Evolutionary conservation across 169 alveolate genomes (phyloP).

Genomic region (Cryptosporidium meleagridis): DNA sequence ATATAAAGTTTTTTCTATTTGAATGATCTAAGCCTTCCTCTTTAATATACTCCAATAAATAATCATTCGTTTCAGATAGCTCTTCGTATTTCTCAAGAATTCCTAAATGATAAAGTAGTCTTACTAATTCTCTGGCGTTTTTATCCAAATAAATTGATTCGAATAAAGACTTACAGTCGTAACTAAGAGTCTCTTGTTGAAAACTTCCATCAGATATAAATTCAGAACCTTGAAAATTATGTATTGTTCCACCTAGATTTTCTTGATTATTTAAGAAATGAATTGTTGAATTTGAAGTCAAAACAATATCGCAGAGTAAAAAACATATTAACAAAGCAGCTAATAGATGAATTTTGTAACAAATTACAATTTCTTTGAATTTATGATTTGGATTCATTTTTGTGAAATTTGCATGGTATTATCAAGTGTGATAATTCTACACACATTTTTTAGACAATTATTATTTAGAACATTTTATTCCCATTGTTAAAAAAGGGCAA

Average conservation of each 20-base stretch:
- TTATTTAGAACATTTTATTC: no score
- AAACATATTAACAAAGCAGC: background rate
- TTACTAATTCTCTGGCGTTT: constrained; percentile 6
- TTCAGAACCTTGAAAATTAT: background rate
- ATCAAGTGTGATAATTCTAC: background rate
- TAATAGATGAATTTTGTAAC: background rate
- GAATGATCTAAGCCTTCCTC: background rate
- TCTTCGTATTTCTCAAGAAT: constrained; percentile 15
- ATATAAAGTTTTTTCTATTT: background rate
- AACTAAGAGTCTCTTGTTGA: background rate
- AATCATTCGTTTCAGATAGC: constrained; percentile 1
- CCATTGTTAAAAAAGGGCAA: background rate
- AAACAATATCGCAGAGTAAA: background rate
- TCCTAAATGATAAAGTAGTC: constrained; percentile 5
- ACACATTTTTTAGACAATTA: background rate
- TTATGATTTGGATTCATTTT: background rate
- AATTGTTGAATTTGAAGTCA: background rate
- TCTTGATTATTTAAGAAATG: background rate
- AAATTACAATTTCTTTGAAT: background rate
- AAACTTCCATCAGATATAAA: background rate
- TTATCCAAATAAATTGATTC: constrained; percentile 56
- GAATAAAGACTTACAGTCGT: constrained; percentile 22
- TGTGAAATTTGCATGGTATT: background rate
- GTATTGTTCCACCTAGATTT: background rate
- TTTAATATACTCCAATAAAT: background rate